Conservation (phyloP, 305 asterid species). For the Rubia balearica region DNA sequence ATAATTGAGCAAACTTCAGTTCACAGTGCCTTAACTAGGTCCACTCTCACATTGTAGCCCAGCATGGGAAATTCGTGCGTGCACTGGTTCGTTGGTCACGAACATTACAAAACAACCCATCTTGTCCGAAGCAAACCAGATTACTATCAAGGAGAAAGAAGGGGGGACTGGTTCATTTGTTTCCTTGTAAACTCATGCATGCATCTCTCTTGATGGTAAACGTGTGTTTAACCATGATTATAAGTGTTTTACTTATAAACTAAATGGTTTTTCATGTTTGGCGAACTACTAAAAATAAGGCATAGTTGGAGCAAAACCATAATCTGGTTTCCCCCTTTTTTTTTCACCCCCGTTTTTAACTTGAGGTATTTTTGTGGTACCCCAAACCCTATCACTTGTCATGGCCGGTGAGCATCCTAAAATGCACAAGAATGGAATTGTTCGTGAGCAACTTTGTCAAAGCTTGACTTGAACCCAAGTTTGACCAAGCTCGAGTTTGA, state of each 20-base stretch:
- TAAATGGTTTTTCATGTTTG: no score
- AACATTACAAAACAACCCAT: neutral
- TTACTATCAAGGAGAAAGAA: neutral
- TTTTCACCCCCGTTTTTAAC: no score
- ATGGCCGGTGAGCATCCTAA: no score
- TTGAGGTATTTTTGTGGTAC: neutral
- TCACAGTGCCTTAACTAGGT: neutral
- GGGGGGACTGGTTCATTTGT: neutral
- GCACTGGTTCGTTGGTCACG: neutral
- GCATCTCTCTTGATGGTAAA: neutral
- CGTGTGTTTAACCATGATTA: no score
- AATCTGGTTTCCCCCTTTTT: no score
- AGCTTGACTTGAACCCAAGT: no score
- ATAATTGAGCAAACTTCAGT: constrained; percentile 11
- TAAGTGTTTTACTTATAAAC: no score
- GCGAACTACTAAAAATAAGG: no score
- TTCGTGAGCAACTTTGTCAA: no score
- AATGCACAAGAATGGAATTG: no score
- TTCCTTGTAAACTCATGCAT: neutral
- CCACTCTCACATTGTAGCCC: constrained; percentile 2
- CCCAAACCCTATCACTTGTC: neutral
- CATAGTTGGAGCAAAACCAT: no score
- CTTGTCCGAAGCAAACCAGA: neutral
- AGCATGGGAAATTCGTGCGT: neutral
- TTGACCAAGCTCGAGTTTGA: no score